A percentile compares a stretch with the other conserved stretches of the same genome.
phyloP scores from a whole-genome alignment of 129 eudicot species.

The Solidago caesia region DNA sequence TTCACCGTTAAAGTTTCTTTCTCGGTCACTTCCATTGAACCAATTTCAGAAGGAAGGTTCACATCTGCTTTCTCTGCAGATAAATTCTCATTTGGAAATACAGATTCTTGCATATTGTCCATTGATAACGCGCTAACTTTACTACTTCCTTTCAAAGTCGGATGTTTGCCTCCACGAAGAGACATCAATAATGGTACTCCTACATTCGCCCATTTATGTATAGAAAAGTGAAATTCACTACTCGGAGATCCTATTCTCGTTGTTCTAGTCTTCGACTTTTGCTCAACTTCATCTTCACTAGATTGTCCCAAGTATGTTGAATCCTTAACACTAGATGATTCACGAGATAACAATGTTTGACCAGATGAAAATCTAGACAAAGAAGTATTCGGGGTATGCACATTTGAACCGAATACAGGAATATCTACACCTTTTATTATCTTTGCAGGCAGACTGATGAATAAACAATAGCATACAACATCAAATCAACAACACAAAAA shows the following conservation, averaged over 20 bases:
- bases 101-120: constrained; percentile 28
- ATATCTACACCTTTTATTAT: constrained; percentile 39
- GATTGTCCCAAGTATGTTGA: constrained; percentile 14
- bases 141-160: constrained; percentile 40
- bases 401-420: constrained; percentile 51
- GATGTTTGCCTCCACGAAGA: constrained; percentile 35
- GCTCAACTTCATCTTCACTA: constrained; percentile 28
- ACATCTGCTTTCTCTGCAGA: constrained; percentile 27
- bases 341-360: constrained; percentile 46
- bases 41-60: constrained; percentile 25
- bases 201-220: constrained; percentile 76
- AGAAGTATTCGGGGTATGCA: constrained; percentile 36
- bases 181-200: constrained; percentile 65
- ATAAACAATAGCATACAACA: not conserved
- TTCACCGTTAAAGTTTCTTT: constrained; percentile 29
- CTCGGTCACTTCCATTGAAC: constrained; percentile 26
- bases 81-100: constrained; percentile 10
- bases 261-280: constrained; percentile 29
- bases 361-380: constrained; percentile 48
- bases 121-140: constrained; percentile 33
- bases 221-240: constrained; percentile 78
- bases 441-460: constrained; percentile 57
- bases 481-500: constrained; percentile 8
- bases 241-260: constrained; percentile 31
- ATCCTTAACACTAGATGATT: constrained; percentile 37